Base-by-base conservation (phyloP, 495 filamentous ascomycete species). In the Penicillium soppii region DNA sequence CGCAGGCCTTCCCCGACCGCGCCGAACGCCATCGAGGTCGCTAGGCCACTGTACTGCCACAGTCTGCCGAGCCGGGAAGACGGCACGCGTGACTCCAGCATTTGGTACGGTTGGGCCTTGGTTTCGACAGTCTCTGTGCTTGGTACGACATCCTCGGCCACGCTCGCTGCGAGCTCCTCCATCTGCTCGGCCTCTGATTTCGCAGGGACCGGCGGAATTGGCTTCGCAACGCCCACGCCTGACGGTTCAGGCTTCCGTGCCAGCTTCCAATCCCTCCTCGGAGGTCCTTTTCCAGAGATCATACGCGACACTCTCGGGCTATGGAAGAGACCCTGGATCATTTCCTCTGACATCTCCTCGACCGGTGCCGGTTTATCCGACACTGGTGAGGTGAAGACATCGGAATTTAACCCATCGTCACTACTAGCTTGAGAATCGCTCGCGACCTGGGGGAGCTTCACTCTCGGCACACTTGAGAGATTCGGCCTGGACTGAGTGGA, bases 1-100 rank as follows among this genome's bases (percentile, higher is more conserved):
- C 88, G 86, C 33, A 97, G 61, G 22, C 87, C 82, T 66, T 98
- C 94, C 16, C 82, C 85, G 33, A 95, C 82, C 2, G 89, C 91
- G n/a, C 94, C 94, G 60, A 94, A 91, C 9, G 95, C 85, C 91
- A 98, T 96, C 20, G 92, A 92, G 0, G 90, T 90, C 23, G 90
- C 94, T 5, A 98, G 76, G 1, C 95, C 91, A 47, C 90, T 82
- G 68, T 97, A 98, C 64, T 97, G 92, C 87, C 92, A 97, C 12
- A 98, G 66, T 49, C 94, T 78, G 20, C 91, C 85, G 32, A 98
- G 64, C 2, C 94, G 85, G 19, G 90, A 88, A 4, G 94, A 90
- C 8, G 94, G 94, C 2, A 98, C 92, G 50, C 84, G 84, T 21
- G 94, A 97, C 59, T 96, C 91, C 42, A 84, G 80, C 72, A 97